A percentile compares a stretch with the other conserved stretches of the same genome.
Conservation (phyloP, 306 rosid genomes). For the Corylus heterophylla region DNA sequence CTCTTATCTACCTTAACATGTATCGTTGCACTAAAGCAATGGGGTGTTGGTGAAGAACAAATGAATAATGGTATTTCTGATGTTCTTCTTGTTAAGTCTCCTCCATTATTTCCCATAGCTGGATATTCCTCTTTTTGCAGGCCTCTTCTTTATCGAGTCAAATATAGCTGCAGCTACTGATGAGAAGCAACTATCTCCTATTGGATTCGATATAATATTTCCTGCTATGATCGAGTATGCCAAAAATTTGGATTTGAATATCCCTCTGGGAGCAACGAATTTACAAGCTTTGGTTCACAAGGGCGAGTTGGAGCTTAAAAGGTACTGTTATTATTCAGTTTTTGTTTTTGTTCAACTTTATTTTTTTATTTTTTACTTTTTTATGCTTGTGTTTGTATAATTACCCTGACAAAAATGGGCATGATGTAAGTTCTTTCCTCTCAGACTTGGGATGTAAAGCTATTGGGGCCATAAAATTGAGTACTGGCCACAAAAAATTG, state of each 20-base stretch:
- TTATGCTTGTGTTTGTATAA: neutral
- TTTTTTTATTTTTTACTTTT: neutral
- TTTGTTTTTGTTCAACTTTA: neutral
- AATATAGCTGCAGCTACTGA: constrained; percentile 63
- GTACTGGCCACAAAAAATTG: neutral
- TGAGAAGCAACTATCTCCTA: constrained; percentile 60
- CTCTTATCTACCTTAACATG: constrained; percentile 74
- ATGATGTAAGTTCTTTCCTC: neutral
- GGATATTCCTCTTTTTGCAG: constrained; percentile 42
- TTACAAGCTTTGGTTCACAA: constrained; percentile 49
- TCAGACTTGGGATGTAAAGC: neutral
- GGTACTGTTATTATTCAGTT: constrained; percentile 31
- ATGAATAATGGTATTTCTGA: constrained; percentile 53
- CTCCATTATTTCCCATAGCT: constrained; percentile 13
- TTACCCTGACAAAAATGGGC: neutral
- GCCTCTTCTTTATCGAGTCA: constrained; percentile 66
- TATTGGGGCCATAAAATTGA: neutral
- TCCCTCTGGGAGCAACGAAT: constrained; percentile 42
- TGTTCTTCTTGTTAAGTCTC: constrained; percentile 1
- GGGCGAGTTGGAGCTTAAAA: constrained; percentile 59
- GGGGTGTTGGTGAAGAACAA: constrained; percentile 65
- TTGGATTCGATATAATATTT: constrained; percentile 73
- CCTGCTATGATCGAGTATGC: constrained; percentile 65
- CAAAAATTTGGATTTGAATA: constrained; percentile 48
- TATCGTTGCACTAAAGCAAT: constrained; percentile 66